Evolutionary conservation across 164 flowering plant genomes (phyloP).

Genomic region (Chloranthus sessilifolius): DNA sequence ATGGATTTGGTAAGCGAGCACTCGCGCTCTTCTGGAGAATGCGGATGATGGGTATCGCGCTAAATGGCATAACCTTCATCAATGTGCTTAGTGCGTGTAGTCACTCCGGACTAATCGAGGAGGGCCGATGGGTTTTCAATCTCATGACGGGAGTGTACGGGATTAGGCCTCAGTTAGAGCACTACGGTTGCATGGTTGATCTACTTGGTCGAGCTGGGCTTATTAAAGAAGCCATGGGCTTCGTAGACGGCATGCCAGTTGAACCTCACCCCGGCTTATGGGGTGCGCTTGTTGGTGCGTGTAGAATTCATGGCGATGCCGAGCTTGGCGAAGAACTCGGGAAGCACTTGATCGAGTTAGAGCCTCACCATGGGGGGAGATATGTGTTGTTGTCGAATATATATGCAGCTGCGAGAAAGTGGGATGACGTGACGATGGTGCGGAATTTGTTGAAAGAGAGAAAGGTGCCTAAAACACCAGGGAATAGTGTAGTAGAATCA

Average conservation of each 20-base stretch:
- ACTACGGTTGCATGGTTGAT: constrained; percentile 35
- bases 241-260: constrained; percentile 24
- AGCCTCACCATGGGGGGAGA: constrained; percentile 32
- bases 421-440: constrained; percentile 28
- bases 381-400: constrained; percentile 25
- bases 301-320: constrained; percentile 30
- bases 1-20: constrained; percentile 27
- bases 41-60: constrained; percentile 19
- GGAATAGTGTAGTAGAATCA: constrained; percentile 20
- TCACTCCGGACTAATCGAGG: constrained; percentile 27
- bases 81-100: constrained; percentile 28
- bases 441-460: constrained; percentile 22
- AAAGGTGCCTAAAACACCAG: constrained; percentile 26
- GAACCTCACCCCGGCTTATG: constrained; percentile 30
- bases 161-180: constrained; percentile 27
- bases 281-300: constrained; percentile 33
- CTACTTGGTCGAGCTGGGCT: constrained; percentile 33
- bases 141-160: constrained; percentile 19
- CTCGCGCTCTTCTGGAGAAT: constrained; percentile 21
- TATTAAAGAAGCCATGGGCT: constrained; percentile 26
- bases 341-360: constrained; percentile 21
- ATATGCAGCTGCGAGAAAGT: constrained; percentile 24
- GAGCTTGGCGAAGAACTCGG: constrained; percentile 29
- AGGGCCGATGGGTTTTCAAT: constrained; percentile 18
- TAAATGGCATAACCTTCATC: constrained; percentile 24